Evolutionary conservation across 2,329 filamentous ascomycete species (phyloP).

Genomic region (Botryotinia narcissicola): DNA sequence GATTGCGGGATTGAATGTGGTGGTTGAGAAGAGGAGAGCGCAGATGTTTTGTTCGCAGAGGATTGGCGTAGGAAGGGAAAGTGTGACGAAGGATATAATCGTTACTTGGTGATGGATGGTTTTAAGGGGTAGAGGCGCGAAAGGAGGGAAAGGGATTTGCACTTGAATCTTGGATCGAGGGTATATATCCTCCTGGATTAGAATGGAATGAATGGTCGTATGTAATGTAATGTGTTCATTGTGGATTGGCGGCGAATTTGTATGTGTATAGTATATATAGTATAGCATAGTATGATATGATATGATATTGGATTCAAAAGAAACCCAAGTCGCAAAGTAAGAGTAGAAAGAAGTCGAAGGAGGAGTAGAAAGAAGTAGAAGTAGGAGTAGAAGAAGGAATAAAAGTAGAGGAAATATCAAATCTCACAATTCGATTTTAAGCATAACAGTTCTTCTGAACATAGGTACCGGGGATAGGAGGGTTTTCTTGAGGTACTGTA

Average conservation of each 20-base stretch:
- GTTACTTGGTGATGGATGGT: conserved; percentile 6
- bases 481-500: no score
- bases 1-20: neutral
- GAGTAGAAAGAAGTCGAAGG: no score
- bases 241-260: neutral
- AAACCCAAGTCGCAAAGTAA: neutral
- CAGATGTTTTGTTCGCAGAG: conserved; percentile 12
- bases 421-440: no score
- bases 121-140: neutral
- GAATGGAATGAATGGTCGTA: neutral
- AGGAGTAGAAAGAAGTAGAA: no score
- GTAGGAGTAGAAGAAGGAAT: no score
- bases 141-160: neutral
- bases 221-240: neutral
- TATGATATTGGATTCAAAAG: neutral
- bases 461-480: no score
- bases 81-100: neutral
- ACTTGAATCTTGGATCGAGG: no score
- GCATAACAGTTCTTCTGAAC: no score
- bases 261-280: neutral
- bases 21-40: neutral
- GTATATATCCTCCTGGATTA: neutral
- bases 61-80: neutral
- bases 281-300: neutral
- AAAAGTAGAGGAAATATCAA: no score